phyloP scores from a whole-genome alignment of 1,139 yeast species.

The Nematodospora anomalae region DNA sequence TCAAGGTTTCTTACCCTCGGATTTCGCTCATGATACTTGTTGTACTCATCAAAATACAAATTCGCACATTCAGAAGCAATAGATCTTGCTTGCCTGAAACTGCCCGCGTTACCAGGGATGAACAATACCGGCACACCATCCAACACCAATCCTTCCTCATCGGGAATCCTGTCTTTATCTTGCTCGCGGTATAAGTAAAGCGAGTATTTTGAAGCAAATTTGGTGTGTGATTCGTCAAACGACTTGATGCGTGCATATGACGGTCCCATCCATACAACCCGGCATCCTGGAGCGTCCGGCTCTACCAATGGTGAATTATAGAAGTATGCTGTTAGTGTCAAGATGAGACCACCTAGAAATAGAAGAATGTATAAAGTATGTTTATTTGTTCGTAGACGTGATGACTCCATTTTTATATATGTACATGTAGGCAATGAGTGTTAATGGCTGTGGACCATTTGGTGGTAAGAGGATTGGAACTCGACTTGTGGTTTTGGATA shows the following conservation, averaged over 20 bases:
- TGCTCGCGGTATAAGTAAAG: conserved; percentile 79
- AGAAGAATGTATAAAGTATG: conserved; percentile 9
- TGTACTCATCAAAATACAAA: conserved; percentile 40
- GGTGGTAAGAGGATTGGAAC: not conserved
- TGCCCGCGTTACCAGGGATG: conserved; percentile 97
- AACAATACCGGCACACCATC: conserved; percentile 86
- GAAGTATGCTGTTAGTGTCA: conserved; percentile 6
- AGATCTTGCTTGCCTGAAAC: conserved; percentile 84
- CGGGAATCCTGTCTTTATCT: conserved; percentile 56
- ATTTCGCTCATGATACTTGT: conserved; percentile 19
- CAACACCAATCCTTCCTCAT: conserved; percentile 26
- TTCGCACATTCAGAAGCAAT: conserved; percentile 79
- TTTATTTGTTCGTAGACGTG: conserved; percentile 14
- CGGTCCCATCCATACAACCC: conserved; percentile 71
- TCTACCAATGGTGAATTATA: conserved; percentile 18
- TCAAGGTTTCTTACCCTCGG: conserved; percentile 53
- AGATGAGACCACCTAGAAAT: conserved; percentile 9
- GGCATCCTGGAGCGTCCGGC: conserved; percentile 46
- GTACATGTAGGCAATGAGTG: conserved; percentile 3
- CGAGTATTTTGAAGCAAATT: conserved; percentile 76
- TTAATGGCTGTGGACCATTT: too few species aligned
- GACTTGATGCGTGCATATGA: conserved; percentile 71
- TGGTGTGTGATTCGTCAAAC: conserved; percentile 70
- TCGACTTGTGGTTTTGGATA: not conserved
- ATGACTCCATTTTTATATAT: conserved; percentile 9